phyloP scores from a whole-genome alignment of 805 yeast species.

The Saturnispora zaruensis region DNA sequence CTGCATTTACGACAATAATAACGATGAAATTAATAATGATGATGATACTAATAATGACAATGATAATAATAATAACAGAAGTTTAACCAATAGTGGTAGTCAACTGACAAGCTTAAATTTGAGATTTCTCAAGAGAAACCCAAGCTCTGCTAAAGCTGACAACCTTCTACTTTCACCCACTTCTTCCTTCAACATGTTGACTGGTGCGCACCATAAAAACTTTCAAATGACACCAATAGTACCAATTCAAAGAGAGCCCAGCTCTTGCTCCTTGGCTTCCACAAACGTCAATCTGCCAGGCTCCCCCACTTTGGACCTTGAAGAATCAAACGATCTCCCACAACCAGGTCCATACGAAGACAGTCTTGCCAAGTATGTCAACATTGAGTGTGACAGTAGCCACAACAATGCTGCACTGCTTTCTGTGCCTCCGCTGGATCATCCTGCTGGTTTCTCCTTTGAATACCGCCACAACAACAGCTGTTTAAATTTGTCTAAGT shows the following conservation, averaged over 20 bases:
- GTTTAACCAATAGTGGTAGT: not conserved
- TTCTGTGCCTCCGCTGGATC: not conserved
- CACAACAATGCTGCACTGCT: not conserved
- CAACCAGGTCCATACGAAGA: not conserved
- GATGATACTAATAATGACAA: not conserved
- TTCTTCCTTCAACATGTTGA: conserved; percentile 12
- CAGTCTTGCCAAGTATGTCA: not conserved
- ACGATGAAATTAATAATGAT: not conserved
- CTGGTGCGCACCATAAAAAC: conserved; percentile 1
- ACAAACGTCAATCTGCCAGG: conserved; percentile 4
- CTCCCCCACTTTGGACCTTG: not conserved
- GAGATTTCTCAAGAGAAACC: not conserved
- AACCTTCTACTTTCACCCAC: conserved; percentile 11
- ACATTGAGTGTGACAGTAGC: not conserved
- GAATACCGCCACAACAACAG: conserved; percentile 25
- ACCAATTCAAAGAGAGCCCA: not conserved
- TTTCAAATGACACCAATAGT: not conserved
- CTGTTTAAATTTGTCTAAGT: conserved; percentile 21
- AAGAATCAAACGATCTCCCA: not conserved
- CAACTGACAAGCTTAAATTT: not conserved
- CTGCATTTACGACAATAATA: conserved; percentile 14
- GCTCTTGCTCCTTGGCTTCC: conserved; percentile 3
- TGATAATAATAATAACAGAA: not conserved
- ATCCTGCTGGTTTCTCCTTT: conserved; percentile 9
- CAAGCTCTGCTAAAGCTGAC: conserved; percentile 11